phyloP scores from a whole-genome alignment of 1,139 yeast species.

The Geotrichum siamense region DNA sequence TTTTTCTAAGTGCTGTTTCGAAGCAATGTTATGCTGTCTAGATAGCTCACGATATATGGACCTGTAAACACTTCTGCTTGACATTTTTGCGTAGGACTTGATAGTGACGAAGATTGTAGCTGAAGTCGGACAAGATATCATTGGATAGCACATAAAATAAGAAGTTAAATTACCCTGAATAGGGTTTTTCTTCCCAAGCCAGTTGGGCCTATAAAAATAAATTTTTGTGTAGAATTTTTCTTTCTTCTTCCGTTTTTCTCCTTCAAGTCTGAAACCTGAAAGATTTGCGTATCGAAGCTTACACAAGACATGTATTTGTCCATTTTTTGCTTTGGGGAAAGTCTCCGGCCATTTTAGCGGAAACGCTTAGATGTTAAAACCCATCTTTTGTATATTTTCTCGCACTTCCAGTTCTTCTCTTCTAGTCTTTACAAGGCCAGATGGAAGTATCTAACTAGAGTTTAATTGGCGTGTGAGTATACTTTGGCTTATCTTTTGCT shows the following conservation, averaged over 20 bases:
- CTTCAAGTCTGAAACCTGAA: conserved; percentile 8
- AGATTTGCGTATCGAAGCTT: conserved; percentile 19
- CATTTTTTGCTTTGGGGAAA: conserved; percentile 17
- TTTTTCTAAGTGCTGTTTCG: conserved; percentile 25
- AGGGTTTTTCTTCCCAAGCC: too few species aligned
- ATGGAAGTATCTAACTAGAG: conserved; percentile 2
- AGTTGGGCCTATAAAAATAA: too few species aligned
- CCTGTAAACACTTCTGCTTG: conserved; percentile 23
- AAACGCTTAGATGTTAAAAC: conserved; percentile 11
- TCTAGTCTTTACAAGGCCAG: not conserved
- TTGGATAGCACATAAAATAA: too few species aligned
- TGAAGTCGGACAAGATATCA: too few species aligned
- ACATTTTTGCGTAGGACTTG: conserved; percentile 2
- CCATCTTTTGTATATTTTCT: conserved; percentile 7
- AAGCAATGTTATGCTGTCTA: conserved; percentile 29
- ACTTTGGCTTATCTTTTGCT: conserved; percentile 4
- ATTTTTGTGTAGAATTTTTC: not conserved
- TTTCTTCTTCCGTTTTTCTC: conserved; percentile 4
- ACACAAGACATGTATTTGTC: conserved; percentile 14
- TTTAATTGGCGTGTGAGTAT: not conserved
- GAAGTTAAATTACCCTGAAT: too few species aligned
- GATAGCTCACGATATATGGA: conserved; percentile 30
- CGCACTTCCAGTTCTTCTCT: conserved; percentile 6
- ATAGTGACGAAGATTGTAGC: too few species aligned
- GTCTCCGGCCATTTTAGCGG: conserved; percentile 19